Base-by-base conservation (phyloP, 306 rosid species). In the Luffa acutangula region DNA sequence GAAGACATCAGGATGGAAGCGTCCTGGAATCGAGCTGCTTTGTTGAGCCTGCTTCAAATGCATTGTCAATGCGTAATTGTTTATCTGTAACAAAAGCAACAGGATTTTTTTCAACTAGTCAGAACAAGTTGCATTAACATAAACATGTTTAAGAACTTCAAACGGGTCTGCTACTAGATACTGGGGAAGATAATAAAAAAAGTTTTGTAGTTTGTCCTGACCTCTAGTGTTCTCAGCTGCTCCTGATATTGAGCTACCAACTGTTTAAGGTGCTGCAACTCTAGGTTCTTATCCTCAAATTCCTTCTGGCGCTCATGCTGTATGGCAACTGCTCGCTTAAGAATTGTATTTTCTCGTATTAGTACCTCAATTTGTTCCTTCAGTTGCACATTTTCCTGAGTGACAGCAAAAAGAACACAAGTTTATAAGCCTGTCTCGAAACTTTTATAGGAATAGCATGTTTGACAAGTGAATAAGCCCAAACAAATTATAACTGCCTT, bases 31-130 rank as follows among this genome's bases (percentile, higher is more conserved):
- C 25, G 91, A 85, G 86, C 84, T 91, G 91, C 87, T 82, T 81
- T 91, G 97, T 78, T 89, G 92, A 67, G 98, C 92, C 85, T 92
- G 98, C 90, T 89, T 92, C 91, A 95, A 85, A 87, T 92, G 97
- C 96, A 95, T 91, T 74, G 91, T 84, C 92, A 95, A 78, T 34
- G 96, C 92, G 84, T 95, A 92, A 81, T 92, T 95, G 82, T 90
- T 91, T 84, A 92, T 52, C 98, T 95, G 91, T 43, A 80, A 81
- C 60, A 18, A 37, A 81, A 79, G 49, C 63, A 78, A 76, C 36
- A n/a, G 13, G 10, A 10, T 57, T 56, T 6, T 33, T 53, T 76
- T 2, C 64, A 36, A 53, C 79, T 4, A 39, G 39, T 57, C 5
- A 63, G 71, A 49, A 48, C 39, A 74, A 3, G 36, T 20, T 11